These are phyloP conservation scores for Nemania serpens DNA, from an alignment of 2,329 filamentous ascomycete genomes.

Conservation along the genomic window DNA sequence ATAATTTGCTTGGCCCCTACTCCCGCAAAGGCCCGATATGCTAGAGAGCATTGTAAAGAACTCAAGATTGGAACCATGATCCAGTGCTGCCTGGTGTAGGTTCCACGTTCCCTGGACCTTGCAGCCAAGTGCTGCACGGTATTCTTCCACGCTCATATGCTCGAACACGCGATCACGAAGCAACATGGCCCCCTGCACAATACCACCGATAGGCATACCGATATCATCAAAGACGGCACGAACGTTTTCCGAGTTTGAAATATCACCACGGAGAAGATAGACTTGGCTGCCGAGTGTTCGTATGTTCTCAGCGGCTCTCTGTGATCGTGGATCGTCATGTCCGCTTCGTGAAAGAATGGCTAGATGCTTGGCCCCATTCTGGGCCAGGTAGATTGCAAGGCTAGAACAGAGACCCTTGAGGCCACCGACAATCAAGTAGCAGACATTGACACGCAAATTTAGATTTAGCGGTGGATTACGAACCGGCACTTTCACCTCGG, in stretches of 20 bases:
- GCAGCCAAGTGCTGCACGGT: constrained; percentile 34
- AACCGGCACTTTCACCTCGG: constrained; percentile 34
- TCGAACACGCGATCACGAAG: constrained; percentile 34
- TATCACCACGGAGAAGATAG: background rate
- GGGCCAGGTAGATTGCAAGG: constrained; percentile 41
- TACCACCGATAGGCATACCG: constrained; percentile 22
- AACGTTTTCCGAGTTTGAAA: background rate
- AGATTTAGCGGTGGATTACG: constrained; percentile 24
- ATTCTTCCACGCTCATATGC: constrained; percentile 39
- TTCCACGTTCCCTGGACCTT: constrained; percentile 41
- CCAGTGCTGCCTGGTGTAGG: constrained; percentile 37
- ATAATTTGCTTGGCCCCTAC: constrained; percentile 48
- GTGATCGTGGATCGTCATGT: constrained; percentile 13
- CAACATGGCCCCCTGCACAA: constrained; percentile 43
- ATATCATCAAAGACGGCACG: background rate
- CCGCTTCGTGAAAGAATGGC: constrained; percentile 36
- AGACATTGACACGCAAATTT: constrained; percentile 31
- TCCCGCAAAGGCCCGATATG: constrained; percentile 43
- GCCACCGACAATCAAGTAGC: constrained; percentile 47
- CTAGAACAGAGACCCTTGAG: constrained; percentile 45
- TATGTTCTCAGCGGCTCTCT: fast-evolving
- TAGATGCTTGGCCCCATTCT: constrained; percentile 37
- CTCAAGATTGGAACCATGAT: constrained; percentile 34
- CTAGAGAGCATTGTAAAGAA: constrained; percentile 47
- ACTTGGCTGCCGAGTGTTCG: background rate